These are phyloP conservation scores for Calonectria naviculata DNA, from an alignment of 2,329 filamentous ascomycete species.

Conservation along the genomic window DNA sequence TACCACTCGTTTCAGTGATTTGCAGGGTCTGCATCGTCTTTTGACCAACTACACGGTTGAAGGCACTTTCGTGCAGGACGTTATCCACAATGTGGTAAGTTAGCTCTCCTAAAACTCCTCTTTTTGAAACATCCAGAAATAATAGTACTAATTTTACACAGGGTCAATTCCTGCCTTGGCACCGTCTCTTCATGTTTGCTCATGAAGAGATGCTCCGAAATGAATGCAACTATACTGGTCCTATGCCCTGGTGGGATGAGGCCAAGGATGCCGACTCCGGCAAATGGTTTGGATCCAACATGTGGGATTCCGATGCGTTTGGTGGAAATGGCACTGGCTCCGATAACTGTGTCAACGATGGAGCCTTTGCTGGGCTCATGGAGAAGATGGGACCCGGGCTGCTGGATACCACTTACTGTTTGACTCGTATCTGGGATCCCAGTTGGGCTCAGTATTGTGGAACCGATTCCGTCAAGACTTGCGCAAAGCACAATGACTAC, in stretches of 20 bases:
- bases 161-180: slow-evolving; percentile 1
- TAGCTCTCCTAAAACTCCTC: background rate
- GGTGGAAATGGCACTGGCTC: background rate
- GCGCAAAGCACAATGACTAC: background rate
- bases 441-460: slow-evolving; percentile 1
- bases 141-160: background rate
- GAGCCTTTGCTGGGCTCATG: background rate
- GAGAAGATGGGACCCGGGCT: background rate
- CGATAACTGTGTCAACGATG: background rate
- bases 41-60: background rate
- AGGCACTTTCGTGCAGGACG: background rate
- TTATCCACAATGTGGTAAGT: slow-evolving; percentile 6
- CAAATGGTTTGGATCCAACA: slow-evolving; percentile 1
- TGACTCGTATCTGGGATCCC: background rate
- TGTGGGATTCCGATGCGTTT: background rate
- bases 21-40: background rate
- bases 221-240: background rate
- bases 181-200: background rate
- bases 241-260: slow-evolving; percentile 1
- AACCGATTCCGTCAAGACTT: background rate
- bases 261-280: background rate
- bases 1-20: background rate
- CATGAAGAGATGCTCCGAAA: background rate
- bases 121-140: background rate
- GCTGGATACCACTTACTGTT: background rate